These are phyloP conservation scores for Cinchona pubescens DNA, from an alignment of 257 asterid genomes.

Conservation along the genomic window DNA sequence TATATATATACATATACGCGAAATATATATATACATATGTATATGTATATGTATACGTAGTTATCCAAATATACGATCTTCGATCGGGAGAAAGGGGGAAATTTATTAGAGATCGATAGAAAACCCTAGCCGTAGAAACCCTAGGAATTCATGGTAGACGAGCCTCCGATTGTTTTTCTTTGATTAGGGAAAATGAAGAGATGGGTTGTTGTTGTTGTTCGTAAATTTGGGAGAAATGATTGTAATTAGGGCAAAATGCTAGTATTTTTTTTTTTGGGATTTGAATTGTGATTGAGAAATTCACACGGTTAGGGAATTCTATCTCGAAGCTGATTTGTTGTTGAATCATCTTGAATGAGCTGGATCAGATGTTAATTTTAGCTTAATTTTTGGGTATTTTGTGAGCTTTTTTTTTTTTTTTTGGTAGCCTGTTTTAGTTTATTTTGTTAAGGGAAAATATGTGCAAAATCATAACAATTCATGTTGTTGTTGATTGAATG, in stretches of 20 bases:
- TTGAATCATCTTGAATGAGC: constrained; percentile 32
- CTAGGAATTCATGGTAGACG: constrained; percentile 7
- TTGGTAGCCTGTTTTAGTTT: not conserved
- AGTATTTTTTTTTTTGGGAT: constrained; percentile 10
- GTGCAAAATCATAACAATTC: too few relatives aligned
- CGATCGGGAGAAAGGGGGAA: constrained; percentile 25
- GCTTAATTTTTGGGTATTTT: constrained; percentile 22
- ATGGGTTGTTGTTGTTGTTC: not conserved
- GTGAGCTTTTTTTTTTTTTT: not conserved
- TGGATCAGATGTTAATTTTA: constrained; percentile 31
- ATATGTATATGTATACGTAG: not conserved
- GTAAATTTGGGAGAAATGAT: constrained; percentile 13
- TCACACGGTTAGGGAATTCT: constrained; percentile 1
- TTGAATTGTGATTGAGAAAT: not conserved
- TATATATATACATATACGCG: too few relatives aligned
- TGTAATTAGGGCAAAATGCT: constrained; percentile 30
- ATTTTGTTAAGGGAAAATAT: too few relatives aligned
- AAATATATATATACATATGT: not conserved
- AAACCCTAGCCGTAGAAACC: constrained; percentile 30
- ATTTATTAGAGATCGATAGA: constrained; percentile 20
- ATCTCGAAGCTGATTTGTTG: constrained; percentile 16
- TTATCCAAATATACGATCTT: constrained; percentile 19
- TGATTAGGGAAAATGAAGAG: not conserved
- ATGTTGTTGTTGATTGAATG: not conserved
- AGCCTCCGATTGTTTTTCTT: not conserved